phyloP scores from a whole-genome alignment of 75 land plant genomes.

The Cryptomeria japonica region DNA sequence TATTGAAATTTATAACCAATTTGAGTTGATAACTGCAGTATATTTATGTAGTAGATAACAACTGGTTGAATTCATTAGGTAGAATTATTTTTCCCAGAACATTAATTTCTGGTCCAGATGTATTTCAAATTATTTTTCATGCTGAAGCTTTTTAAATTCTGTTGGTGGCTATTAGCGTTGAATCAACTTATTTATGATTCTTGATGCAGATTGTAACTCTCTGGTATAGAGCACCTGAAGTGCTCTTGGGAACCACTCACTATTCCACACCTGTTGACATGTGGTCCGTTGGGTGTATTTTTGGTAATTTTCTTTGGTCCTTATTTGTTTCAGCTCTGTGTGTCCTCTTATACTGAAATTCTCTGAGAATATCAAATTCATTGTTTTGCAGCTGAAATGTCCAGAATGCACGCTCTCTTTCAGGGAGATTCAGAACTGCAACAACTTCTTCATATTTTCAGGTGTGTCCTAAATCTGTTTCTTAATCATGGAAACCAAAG shows the following conservation, averaged over 20 bases:
- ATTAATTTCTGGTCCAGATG: too few species aligned
- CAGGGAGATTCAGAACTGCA: slow-evolving; percentile 89
- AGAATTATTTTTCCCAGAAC: too few species aligned
- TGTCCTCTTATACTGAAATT: neutral
- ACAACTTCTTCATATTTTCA: slow-evolving; percentile 82
- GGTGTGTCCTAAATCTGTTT: slow-evolving; percentile 32
- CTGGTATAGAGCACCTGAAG: slow-evolving; percentile 53
- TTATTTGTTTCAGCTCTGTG: neutral
- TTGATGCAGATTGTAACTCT: slow-evolving; percentile 35
- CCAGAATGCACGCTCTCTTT: slow-evolving; percentile 68
- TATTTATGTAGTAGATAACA: too few species aligned
- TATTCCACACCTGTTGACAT: slow-evolving; percentile 48
- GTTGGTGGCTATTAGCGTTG: too few species aligned
- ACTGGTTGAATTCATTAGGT: neutral
- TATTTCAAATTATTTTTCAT: neutral
- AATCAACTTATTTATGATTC: too few species aligned
- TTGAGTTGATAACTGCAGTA: too few species aligned
- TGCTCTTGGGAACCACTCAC: slow-evolving; percentile 44
- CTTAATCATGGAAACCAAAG: too few species aligned
- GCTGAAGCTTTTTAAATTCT: too few species aligned
- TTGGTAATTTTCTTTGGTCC: neutral
- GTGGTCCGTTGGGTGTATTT: slow-evolving; percentile 48
- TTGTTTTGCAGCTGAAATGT: slow-evolving; percentile 67
- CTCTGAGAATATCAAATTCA: neutral
- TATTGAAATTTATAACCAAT: too few species aligned